These are phyloP conservation scores for Lanmaoa pseudosensibilis DNA, from an alignment of 768 basidiomycete genomes.

Conservation along the genomic window DNA sequence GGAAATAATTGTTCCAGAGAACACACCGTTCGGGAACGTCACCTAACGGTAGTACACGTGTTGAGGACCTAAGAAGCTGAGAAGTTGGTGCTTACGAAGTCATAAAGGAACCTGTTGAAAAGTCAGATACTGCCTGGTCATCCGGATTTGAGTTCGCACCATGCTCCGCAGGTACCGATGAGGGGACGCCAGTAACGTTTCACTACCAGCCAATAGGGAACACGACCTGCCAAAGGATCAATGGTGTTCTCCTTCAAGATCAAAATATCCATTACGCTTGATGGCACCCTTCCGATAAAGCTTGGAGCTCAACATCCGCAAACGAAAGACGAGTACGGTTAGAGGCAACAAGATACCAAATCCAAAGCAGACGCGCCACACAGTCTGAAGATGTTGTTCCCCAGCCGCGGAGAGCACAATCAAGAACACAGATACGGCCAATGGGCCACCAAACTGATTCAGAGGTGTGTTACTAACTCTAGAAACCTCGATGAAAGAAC, in stretches of 20 bases:
- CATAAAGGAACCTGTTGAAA: constrained; percentile 60
- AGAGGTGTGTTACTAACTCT: constrained; percentile 1
- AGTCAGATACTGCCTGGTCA: constrained; percentile 1
- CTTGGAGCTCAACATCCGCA: constrained; percentile 68
- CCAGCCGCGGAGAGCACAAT: constrained; percentile 69
- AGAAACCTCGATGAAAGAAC: not conserved
- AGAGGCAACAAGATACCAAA: constrained; percentile 63
- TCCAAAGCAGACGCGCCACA: constrained; percentile 69
- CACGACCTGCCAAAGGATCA: constrained; percentile 39
- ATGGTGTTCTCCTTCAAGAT: not conserved
- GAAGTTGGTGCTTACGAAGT: constrained; percentile 45
- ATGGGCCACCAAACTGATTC: constrained; percentile 60
- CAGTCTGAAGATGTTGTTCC: constrained; percentile 56
- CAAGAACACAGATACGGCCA: constrained; percentile 65
- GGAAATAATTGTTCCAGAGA: constrained; percentile 66
- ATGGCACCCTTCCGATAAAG: constrained; percentile 67
- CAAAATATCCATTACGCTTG: constrained; percentile 43
- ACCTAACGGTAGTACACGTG: constrained; percentile 38
- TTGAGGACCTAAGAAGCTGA: not conserved
- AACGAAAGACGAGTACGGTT: constrained; percentile 69
- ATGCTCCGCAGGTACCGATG: constrained; percentile 73
- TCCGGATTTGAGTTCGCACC: constrained; percentile 37
- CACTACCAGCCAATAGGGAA: constrained; percentile 61
- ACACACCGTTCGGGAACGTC: constrained; percentile 72
- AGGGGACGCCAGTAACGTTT: constrained; percentile 67